Evolutionary conservation across 2,329 filamentous ascomycete genomes (phyloP), one percentile per base, ranked within the genome.

Genomic region (Tolypocladium album): DNA sequence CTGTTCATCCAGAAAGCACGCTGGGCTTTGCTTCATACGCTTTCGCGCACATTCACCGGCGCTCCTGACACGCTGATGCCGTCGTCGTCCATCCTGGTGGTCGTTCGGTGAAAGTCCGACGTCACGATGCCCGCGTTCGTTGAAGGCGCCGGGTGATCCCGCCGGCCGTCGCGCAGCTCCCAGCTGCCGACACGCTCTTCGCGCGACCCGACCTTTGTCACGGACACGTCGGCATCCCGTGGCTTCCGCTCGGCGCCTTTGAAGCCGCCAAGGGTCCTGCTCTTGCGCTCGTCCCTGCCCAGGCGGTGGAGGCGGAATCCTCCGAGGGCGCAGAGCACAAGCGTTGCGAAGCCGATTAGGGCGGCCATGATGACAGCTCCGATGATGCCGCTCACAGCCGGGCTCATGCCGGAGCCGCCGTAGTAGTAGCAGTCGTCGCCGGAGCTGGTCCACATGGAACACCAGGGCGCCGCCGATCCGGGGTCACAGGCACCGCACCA

Each of bases 151-250:
- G 64, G 13, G 6, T 57, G 55, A 20, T 43, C 67, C 6, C 62
- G 64, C 1, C 61, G 62, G 20, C 67, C 69, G 31, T 66, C 64
- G 1, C 67, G 64, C 58, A 82, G 67, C 64, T 82, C 79, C 79
- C 79, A 82, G 66, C 79, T 81, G 1, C 78, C 79, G 17, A 77
- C 67, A 8, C 79, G 74, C 63, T 78, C 78, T 40, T 80, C 77
- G 4, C 71, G 70, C 5, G 64, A 68, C 0, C 79, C 79, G 8
- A 67, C 67, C 52, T 69, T 71, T 1, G 73, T 71, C 3, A 78
- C 69, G 0, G 70, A 66, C 3, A 81, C 68, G 60, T 82, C 79
- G 0, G 69, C 66, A 58, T 82, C 79, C 3, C 70, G 72, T 0
- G 70, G 68, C 68, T 72, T 77, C 68, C 78, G 80, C 67, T 79